Base-by-base conservation (phyloP, 2,329 filamentous ascomycete species). In the Penicillium olsonii region DNA sequence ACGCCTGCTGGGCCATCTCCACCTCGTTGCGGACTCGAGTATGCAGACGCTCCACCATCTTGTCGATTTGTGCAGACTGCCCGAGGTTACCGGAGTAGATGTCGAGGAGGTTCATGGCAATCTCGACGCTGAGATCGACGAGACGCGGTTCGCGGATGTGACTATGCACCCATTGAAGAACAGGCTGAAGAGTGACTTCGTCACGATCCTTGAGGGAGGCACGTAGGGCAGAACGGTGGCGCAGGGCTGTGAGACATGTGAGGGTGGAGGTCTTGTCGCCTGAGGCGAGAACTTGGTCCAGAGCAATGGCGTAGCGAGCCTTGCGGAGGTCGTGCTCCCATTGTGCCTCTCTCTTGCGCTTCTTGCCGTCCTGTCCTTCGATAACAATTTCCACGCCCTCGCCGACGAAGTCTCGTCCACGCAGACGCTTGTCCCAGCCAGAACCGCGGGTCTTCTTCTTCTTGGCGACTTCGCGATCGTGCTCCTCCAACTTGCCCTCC, bases 331-430 rank as follows among this genome's bases (percentile, higher is more conserved):
- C 85, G 52, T 81, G 78, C 68, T 96, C 92, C 92, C 94, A 99
- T 5, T 74, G 65, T 39, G 85, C 84, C 60, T 88, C 82, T 63
- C 83, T 84, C 67, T 84, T 86, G 43, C 76, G 76, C 64, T 82
- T 84, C 52, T 79, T 78, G 42, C 76, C 75, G 34, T 88, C 84
- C 44, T 68, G 68, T 35, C 84, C 83, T 42, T 92, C 88, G 61
- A 97, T 92, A 60, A 96, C 83, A 45, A 96, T 91, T 66, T 96
- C 91, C 19, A 87, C 88, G 37, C 85, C 87, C 69, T 95, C 90
- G 56, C 90, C 92, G 17, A 87, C 81, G 64, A 91, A 87, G 64
- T 96, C 90, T 52, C 91, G 85, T 15, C 86, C 87, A 50, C 85
- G 76, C 17, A 84, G 70, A 31, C 80, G 79, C 63, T 82, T 84